Conservation (phyloP, 257 asterid species). For the Rehmannia glutinosa region DNA sequence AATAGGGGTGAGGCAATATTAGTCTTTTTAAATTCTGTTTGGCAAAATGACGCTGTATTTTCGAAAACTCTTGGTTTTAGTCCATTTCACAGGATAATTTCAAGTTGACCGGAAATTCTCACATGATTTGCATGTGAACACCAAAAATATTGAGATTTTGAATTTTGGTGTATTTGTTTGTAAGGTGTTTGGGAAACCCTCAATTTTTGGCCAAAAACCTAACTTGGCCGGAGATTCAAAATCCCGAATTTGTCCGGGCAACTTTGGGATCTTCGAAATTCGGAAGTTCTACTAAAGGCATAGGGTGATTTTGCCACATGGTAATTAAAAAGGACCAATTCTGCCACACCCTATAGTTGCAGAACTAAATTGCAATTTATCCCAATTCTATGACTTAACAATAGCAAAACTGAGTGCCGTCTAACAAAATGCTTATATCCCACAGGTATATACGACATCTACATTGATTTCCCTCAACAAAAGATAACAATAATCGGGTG, state of each 20-base stretch:
- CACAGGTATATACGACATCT: slow-evolving; percentile 65
- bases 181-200: background rate
- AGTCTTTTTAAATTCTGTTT: too few relatives aligned
- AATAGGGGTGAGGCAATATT: too few relatives aligned
- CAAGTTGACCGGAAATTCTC: too few relatives aligned
- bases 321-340: background rate
- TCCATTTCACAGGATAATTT: too few relatives aligned
- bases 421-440: background rate
- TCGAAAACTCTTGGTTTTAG: too few relatives aligned
- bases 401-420: background rate
- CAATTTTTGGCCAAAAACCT: background rate
- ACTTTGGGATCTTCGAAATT: too few relatives aligned
- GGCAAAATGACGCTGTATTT: too few relatives aligned
- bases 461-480: slow-evolving; percentile 71
- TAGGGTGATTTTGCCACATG: background rate
- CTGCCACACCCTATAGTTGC: background rate
- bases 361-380: background rate
- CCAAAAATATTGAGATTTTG: too few relatives aligned
- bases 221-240: background rate
- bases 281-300: too few relatives aligned
- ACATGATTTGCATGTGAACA: too few relatives aligned
- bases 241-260: background rate
- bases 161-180: background rate
- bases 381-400: too few relatives aligned
- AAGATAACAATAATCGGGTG: slow-evolving; percentile 70